phyloP scores from a whole-genome alignment of 768 basidiomycete genomes.

The Rhodosporidiobolus sp. region DNA sequence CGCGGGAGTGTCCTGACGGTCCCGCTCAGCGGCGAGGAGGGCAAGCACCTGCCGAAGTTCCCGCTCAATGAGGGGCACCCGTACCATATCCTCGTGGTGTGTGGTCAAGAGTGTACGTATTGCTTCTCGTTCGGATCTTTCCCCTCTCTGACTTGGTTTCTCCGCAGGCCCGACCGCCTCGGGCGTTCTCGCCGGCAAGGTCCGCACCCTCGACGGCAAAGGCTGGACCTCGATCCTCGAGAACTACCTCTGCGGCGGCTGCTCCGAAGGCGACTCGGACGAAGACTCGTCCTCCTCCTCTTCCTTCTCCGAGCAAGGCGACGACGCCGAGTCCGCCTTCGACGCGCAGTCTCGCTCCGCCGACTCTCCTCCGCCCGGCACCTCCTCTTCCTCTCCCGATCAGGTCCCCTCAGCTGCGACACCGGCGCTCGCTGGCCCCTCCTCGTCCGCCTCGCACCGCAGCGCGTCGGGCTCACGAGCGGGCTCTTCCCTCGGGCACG shows the following conservation, averaged over 20 bases:
- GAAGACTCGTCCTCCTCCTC: neutral
- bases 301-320: neutral
- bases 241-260: conserved; percentile 42
- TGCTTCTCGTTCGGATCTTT: neutral
- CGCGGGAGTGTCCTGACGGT: conserved; percentile 9
- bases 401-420: no score
- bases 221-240: conserved; percentile 44
- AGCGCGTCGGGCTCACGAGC: neutral
- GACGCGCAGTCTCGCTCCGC: no score
- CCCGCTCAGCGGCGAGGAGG: neutral
- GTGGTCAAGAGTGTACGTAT: conserved; percentile 39
- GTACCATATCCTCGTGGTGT: conserved; percentile 44
- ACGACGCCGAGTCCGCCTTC: no score
- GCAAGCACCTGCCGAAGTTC: conserved; percentile 18
- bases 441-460: neutral
- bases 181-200: conserved; percentile 29
- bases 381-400: no score
- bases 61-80: conserved; percentile 31
- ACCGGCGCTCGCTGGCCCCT: no score
- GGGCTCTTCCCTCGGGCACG: neutral
- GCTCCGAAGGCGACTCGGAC: conserved; percentile 6
- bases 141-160: neutral
- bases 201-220: conserved; percentile 19
- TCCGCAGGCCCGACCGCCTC: conserved; percentile 21
- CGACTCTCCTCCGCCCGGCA: no score